These are phyloP conservation scores for Vigna unguiculata DNA, from an alignment of 306 rosid species.

Conservation along the genomic window DNA sequence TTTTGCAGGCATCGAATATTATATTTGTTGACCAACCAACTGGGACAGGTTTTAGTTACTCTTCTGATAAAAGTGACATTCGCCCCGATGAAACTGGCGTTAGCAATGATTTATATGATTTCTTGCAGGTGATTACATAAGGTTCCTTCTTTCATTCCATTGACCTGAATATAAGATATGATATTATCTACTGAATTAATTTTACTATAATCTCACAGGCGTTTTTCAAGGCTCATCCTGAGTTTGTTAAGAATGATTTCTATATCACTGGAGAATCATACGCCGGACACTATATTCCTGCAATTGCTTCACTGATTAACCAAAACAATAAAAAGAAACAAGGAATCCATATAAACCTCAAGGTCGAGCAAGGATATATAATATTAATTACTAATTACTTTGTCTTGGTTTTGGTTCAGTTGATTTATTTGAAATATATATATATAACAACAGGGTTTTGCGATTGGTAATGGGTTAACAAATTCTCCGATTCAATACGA, in stretches of 20 bases:
- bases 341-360: slow-evolving; percentile 75
- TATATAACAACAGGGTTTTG: background rate
- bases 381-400: background rate
- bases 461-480: background rate
- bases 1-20: slow-evolving; percentile 82
- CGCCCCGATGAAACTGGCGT: slow-evolving; percentile 79
- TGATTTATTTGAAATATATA: background rate
- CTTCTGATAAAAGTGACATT: slow-evolving; percentile 56
- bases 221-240: slow-evolving; percentile 70
- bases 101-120: slow-evolving; percentile 84
- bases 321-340: slow-evolving; percentile 72
- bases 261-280: slow-evolving; percentile 94
- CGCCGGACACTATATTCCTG: slow-evolving; percentile 93
- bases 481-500: background rate
- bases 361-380: slow-evolving; percentile 52
- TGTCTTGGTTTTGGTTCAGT: background rate
- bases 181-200: background rate
- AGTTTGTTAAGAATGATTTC: slow-evolving; percentile 72
- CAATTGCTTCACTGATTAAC: slow-evolving; percentile 77
- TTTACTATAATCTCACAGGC: slow-evolving; percentile 55
- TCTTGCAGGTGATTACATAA: slow-evolving; percentile 75
- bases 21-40: slow-evolving; percentile 85
- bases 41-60: slow-evolving; percentile 95
- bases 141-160: background rate
- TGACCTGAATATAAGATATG: background rate